Conservation (phyloP, 2,329 filamentous ascomycete genomes). For the Microsporum ferrugineum region DNA sequence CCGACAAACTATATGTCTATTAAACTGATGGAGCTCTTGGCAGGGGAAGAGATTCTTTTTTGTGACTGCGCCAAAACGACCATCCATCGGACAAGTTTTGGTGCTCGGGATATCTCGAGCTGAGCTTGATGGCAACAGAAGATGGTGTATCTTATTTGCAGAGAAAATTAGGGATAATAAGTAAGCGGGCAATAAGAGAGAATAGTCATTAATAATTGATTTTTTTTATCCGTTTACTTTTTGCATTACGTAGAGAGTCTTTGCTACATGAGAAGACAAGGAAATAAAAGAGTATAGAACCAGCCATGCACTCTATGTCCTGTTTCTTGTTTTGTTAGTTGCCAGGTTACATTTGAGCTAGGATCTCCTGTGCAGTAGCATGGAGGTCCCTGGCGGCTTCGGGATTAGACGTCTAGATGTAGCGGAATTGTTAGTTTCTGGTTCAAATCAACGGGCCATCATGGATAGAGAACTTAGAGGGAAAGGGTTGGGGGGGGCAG, state of each 20-base stretch:
- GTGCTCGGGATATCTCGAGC: no score
- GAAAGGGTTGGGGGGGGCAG: neutral
- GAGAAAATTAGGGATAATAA: no score
- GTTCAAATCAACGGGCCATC: neutral
- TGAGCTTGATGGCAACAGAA: no score
- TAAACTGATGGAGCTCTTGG: no score
- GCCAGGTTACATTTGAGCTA: constrained; percentile 4
- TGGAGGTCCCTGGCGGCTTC: constrained; percentile 10
- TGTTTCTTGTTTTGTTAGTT: neutral
- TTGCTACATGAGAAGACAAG: neutral
- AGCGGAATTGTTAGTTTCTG: neutral
- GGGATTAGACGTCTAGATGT: constrained; percentile 6
- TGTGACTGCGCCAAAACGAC: no score
- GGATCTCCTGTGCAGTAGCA: constrained; percentile 6
- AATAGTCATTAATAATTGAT: neutral
- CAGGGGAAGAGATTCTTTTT: no score
- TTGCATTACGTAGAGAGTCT: neutral
- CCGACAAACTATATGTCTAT: no score
- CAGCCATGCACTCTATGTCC: neutral
- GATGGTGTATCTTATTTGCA: no score
- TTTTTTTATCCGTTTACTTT: neutral
- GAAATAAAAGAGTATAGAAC: neutral
- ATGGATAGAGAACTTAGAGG: neutral
- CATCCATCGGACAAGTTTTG: no score
- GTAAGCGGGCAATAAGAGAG: neutral